A percentile compares a stretch with the other conserved stretches of the same genome.
Conservation (phyloP, 106 monocot genomes). For the Gastrodia elata region DNA sequence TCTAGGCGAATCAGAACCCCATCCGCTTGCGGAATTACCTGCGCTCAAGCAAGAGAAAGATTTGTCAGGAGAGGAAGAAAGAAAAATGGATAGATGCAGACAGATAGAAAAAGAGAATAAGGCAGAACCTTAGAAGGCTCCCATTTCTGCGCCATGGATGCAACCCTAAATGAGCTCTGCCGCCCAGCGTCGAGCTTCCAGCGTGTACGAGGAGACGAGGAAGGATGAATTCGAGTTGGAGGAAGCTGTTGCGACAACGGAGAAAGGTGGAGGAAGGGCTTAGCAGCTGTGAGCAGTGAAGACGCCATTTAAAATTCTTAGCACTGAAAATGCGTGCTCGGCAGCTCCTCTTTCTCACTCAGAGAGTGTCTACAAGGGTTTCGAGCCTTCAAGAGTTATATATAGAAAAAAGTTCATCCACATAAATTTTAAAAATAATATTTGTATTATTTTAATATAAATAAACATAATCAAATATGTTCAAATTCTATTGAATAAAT, state of each 20-base stretch:
- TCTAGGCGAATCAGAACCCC: constrained; percentile 89
- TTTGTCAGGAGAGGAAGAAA: neutral
- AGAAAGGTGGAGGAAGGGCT: constrained; percentile 23
- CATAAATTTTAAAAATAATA: too few relatives aligned
- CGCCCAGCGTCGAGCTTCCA: constrained; percentile 14
- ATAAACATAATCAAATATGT: too few relatives aligned
- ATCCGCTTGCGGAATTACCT: constrained; percentile 92
- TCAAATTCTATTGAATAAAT: too few relatives aligned
- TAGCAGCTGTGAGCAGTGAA: constrained; percentile 28
- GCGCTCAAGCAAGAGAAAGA: constrained; percentile 7
- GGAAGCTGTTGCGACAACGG: neutral
- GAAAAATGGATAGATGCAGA: neutral
- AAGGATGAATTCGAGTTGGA: constrained; percentile 4
- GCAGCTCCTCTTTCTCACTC: too few relatives aligned
- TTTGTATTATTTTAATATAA: too few relatives aligned
- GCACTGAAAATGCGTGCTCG: too few relatives aligned
- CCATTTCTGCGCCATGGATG: constrained; percentile 46
- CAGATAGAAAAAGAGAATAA: neutral
- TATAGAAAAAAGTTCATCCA: too few relatives aligned
- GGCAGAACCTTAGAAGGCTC: constrained; percentile 66
- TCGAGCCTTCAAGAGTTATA: too few relatives aligned
- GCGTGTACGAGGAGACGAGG: neutral
- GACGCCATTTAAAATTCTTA: constrained; percentile 20
- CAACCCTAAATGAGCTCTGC: constrained; percentile 20
- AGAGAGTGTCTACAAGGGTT: too few relatives aligned